These are phyloP conservation scores for Albatrellus ellisii DNA, from an alignment of 768 basidiomycete species.

Conservation along the genomic window DNA sequence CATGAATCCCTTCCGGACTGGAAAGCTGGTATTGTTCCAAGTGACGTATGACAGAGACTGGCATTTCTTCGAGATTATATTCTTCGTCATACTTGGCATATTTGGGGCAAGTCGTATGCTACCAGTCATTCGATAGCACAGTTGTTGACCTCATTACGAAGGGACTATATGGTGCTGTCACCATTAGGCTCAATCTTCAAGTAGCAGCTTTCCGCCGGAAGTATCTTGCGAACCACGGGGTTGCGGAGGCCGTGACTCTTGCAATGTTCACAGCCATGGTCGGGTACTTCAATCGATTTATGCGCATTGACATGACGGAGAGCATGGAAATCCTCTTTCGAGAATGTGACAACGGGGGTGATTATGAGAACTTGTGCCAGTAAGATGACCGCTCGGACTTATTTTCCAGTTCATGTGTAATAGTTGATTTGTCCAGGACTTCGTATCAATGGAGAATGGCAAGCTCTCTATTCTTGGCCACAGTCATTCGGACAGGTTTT, in stretches of 20 bases:
- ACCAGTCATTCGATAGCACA: neutral
- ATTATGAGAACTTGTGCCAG: constrained; percentile 93
- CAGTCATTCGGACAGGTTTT: constrained; percentile 73
- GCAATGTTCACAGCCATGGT: constrained; percentile 85
- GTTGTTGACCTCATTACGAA: neutral
- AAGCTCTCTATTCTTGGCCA: constrained; percentile 85
- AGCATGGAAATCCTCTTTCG: constrained; percentile 90
- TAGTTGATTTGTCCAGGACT: constrained; percentile 35
- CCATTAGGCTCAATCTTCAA: constrained; percentile 94
- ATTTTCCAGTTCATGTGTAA: constrained; percentile 2
- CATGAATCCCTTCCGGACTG: constrained; percentile 97
- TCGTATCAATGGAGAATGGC: constrained; percentile 90
- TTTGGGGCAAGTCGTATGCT: constrained; percentile 60
- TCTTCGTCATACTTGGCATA: constrained; percentile 88
- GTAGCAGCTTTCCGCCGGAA: constrained; percentile 91
- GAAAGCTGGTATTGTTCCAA: constrained; percentile 95
- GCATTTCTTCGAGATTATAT: constrained; percentile 98
- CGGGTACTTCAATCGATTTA: constrained; percentile 88
- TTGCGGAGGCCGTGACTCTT: constrained; percentile 80
- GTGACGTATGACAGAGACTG: constrained; percentile 96
- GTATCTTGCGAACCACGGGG: constrained; percentile 69
- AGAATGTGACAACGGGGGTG: constrained; percentile 89
- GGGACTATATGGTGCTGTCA: constrained; percentile 96
- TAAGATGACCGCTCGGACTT: constrained; percentile 28
- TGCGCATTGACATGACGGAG: constrained; percentile 96